These are phyloP conservation scores for Ceriops decandra DNA, from an alignment of 345 rosid genomes.

Conservation along the genomic window DNA sequence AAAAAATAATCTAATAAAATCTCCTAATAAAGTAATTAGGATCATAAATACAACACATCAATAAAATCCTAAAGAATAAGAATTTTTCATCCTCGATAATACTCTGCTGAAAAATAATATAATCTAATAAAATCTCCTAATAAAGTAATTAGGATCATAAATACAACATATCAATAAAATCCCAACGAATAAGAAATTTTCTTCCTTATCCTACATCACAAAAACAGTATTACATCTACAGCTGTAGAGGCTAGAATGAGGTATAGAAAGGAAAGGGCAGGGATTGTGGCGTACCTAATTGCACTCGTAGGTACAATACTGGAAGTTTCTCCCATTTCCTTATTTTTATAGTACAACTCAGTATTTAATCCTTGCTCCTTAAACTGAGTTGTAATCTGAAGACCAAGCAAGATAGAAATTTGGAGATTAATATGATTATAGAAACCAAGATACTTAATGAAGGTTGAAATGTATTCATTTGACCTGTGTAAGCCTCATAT, in stretches of 20 bases:
- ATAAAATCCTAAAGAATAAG: too few species aligned
- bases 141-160: neutral
- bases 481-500: conserved; percentile 62
- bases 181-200: too few species aligned
- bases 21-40: neutral
- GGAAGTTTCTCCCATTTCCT: conserved; percentile 71
- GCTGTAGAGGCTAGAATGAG: neutral
- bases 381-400: conserved; percentile 69
- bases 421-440: neutral
- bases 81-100: too few species aligned
- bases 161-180: too few species aligned
- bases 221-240: conserved; percentile 7
- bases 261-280: neutral
- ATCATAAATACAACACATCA: too few species aligned
- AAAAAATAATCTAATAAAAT: too few species aligned
- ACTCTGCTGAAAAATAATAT: too few species aligned
- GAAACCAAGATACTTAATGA: too few species aligned
- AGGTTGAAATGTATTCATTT: neutral
- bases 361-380: conserved; percentile 90
- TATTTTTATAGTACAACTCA: conserved; percentile 82
- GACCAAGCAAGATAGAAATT: conserved; percentile 7
- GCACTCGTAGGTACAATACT: conserved; percentile 98
- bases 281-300: conserved; percentile 41
- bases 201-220: too few species aligned
- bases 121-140: neutral